Base-by-base conservation (phyloP, 129 eudicot species). In the Pittosporum tobira region DNA sequence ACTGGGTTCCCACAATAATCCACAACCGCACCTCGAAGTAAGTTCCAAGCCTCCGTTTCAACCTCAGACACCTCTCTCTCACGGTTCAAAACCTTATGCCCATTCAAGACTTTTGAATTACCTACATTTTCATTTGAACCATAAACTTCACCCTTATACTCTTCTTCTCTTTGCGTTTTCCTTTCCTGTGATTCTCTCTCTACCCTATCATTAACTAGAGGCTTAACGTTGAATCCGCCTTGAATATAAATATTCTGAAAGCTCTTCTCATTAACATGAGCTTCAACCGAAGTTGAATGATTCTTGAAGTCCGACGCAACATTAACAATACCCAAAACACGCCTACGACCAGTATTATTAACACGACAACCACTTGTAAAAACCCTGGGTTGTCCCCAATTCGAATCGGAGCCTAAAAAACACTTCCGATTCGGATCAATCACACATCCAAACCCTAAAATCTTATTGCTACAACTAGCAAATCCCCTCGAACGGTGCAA, bases 11-110 rank as follows among this genome's bases (percentile, higher is more conserved):
- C 95, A 77, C 97, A 90, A 37, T 90, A 90, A 64, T 80, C 51
- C 56, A 90, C 95, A 61, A 85, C 70, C 1, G 95, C 78, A 37
- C 69, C 88, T 31, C 89, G 67, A 43, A 85, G 85, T 68, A 90
- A 76, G 5, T 71, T 44, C 97, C 97, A 85, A 4, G 95, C 95
- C 64, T 82, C 95, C 67, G 75, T 80, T 53, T 90, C 95, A 57
- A 79, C 72, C 67, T 82, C 80, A 52, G 94, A 77, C 57, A 85
- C 62, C 67, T 73, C 68, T 38, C 61, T 63, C 60, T 62, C 72
- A 21, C 16, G 31, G 53, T 65, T 36, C 57, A 38, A 72, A 51
- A 70, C 34, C 48, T 62, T 64, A 10, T 29, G 18, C 61, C 55
- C 74, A 34, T 49, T 70, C 51, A 81, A 60, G 21, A 64, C 69